Conservation (phyloP, 163 green algal genomes). For the Picocystis sp. region DNA sequence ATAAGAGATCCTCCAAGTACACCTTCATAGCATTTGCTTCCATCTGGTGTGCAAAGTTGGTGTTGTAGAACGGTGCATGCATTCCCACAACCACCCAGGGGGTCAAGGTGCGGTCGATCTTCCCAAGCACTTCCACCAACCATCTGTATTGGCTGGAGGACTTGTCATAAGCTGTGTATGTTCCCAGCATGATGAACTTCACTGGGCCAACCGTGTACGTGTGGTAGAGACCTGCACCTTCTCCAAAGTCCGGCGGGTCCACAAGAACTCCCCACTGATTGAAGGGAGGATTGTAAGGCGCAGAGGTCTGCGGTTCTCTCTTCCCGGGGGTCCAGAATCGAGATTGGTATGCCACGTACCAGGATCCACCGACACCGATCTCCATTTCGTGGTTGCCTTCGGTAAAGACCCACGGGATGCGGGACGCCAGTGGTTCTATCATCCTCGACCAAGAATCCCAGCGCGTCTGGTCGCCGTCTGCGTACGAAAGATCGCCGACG, state of each 20-base stretch:
- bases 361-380: constrained; percentile 10
- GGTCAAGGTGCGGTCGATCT: constrained; percentile 40
- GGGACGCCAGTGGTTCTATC: constrained; percentile 4
- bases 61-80: constrained; percentile 35
- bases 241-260: neutral
- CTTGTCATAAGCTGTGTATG: constrained; percentile 29
- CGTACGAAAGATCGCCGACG: constrained; percentile 56
- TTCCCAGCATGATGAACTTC: constrained; percentile 49
- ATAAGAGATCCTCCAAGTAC: constrained; percentile 38
- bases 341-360: constrained; percentile 33
- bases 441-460: constrained; percentile 29
- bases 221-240: constrained; percentile 31
- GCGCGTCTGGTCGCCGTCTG: constrained; percentile 47
- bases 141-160: constrained; percentile 36
- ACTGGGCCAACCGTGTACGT: constrained; percentile 38
- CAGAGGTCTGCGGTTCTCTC: constrained; percentile 16
- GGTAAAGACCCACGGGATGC: constrained; percentile 26
- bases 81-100: constrained; percentile 55
- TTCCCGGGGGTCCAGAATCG: constrained; percentile 30
- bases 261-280: constrained; percentile 1
- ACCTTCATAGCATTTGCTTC: constrained; percentile 37
- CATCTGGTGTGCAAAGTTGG: constrained; percentile 37
- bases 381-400: constrained; percentile 57
- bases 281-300: constrained; percentile 5
- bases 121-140: constrained; percentile 41